Evolutionary conservation across 306 rosid species (phyloP).

Genomic region (Cyamopsis tetragonoloba): DNA sequence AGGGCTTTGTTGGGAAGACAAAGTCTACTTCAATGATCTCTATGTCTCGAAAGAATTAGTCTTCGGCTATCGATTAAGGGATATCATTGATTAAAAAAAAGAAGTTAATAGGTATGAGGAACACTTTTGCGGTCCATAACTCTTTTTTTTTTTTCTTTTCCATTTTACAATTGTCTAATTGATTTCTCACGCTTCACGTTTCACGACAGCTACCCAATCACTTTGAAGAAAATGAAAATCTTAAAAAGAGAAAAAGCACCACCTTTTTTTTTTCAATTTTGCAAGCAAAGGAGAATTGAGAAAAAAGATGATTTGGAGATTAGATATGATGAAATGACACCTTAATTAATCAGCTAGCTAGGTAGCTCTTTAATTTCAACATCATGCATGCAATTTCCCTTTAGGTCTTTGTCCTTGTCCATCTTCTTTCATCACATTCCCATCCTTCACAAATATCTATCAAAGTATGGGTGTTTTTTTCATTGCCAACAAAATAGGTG

Average conservation of each 20-base stretch:
- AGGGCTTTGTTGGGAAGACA: too few species aligned
- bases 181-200: conserved; percentile 19
- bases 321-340: conserved; percentile 30
- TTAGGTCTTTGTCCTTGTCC: conserved; percentile 25
- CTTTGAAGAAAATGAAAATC: conserved; percentile 27
- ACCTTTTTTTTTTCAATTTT: conserved; percentile 31
- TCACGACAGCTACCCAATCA: conserved; percentile 22
- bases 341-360: conserved; percentile 16
- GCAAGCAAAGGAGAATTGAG: conserved; percentile 35
- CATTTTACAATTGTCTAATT: conserved; percentile 34
- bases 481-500: background rate
- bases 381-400: conserved; percentile 26
- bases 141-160: conserved; percentile 19
- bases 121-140: conserved; percentile 26
- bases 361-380: conserved; percentile 23
- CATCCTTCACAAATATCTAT: conserved; percentile 1
- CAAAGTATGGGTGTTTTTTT: conserved; percentile 2
- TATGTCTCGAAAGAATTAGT: too few species aligned
- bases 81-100: too few species aligned
- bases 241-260: conserved; percentile 4
- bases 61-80: too few species aligned
- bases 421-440: conserved; percentile 10
- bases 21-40: too few species aligned
- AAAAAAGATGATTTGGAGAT: conserved; percentile 24
- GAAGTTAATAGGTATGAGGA: conserved; percentile 31